These are phyloP conservation scores for Starmerella bombicola DNA, from an alignment of 805 yeast species.

Conservation along the genomic window DNA sequence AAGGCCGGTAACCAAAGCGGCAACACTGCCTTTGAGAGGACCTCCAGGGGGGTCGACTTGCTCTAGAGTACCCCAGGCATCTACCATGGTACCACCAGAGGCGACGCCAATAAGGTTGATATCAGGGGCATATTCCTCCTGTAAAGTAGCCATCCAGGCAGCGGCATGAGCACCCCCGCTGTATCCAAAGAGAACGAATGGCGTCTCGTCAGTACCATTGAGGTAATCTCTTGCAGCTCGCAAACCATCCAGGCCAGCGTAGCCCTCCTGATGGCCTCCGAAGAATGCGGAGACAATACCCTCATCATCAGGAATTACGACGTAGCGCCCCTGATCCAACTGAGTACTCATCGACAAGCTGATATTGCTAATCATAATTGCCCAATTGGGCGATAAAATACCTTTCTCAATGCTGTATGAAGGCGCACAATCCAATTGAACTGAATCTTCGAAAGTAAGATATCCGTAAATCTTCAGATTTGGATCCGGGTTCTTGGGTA, in stretches of 20 bases:
- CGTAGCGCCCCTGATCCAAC: slow-evolving; percentile 10
- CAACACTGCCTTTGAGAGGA: slow-evolving; percentile 20
- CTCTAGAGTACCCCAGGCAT: slow-evolving; percentile 15
- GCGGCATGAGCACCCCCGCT: slow-evolving; percentile 20
- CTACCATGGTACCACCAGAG: slow-evolving; percentile 15
- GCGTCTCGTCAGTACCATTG: background rate
- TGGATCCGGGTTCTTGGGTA: slow-evolving; percentile 9
- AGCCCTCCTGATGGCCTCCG: slow-evolving; percentile 24
- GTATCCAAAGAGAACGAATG: slow-evolving; percentile 10
- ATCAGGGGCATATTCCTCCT: slow-evolving; percentile 24
- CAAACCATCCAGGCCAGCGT: slow-evolving; percentile 23
- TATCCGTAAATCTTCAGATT: slow-evolving; percentile 19
- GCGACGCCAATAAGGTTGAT: slow-evolving; percentile 23
- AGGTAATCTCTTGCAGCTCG: slow-evolving; percentile 14
- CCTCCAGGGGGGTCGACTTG: slow-evolving; percentile 9
- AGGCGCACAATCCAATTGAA: slow-evolving; percentile 24
- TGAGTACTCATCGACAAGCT: slow-evolving; percentile 1
- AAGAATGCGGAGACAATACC: slow-evolving; percentile 25
- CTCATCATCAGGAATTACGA: slow-evolving; percentile 25
- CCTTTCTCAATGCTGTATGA: slow-evolving; percentile 19
- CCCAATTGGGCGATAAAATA: slow-evolving; percentile 5
- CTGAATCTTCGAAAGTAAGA: slow-evolving; percentile 25
- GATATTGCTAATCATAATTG: slow-evolving; percentile 2
- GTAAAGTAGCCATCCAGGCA: slow-evolving; percentile 26
- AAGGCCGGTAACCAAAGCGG: slow-evolving; percentile 22